Base-by-base conservation (phyloP, 2,329 filamentous ascomycete genomes). In the Bimuria novae-zelandiae region DNA sequence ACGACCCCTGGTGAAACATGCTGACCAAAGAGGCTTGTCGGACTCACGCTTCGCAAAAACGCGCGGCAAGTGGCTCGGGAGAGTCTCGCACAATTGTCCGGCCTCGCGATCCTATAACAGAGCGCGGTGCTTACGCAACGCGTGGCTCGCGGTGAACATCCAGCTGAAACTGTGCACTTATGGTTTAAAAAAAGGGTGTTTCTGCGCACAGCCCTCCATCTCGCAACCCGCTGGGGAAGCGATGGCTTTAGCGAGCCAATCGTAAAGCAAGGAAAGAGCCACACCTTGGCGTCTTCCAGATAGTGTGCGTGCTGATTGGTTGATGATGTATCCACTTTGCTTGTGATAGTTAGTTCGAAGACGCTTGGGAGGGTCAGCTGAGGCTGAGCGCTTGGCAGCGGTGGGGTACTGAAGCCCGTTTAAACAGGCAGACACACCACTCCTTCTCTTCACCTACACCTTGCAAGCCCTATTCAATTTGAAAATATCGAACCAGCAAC, bases 381-480 rank as follows among this genome's bases (percentile, higher is more conserved):
- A 22, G 36, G 43, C 43, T 36, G 30, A 46, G 43, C 7, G 43
- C 43, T 46, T 46, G 43, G 43, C 43, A 36, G 23, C 32, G 21
- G 27, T 32, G 43, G 23, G 43, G 43, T 14, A n/a, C 19, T 12
- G 3, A 22, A 23, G 19, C 30, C 17, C 21, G 22, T 44, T 33
- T 19, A 46, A 36, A 36, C 30, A 46, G 30, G 27, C 43, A 46
- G 30, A 22, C 42, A 35, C 16, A 33, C 43, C 43, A 22, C 16
- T 5, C 30, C 21, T 30, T 36, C 30, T 36, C 12, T 10, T n/a
- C 32, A 25, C 21, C 3, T 12, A 17, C 41, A 44, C 19, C 5
- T 42, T 43, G 27, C 40, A 43, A 43, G n/a, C 7, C n/a, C 33
- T n/a, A 16, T 7, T 36, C 16, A 7, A 17, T 22, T 12, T 14